Evolutionary conservation across 345 rosid genomes (phyloP).

Genomic region (Aegle marmelos): DNA sequence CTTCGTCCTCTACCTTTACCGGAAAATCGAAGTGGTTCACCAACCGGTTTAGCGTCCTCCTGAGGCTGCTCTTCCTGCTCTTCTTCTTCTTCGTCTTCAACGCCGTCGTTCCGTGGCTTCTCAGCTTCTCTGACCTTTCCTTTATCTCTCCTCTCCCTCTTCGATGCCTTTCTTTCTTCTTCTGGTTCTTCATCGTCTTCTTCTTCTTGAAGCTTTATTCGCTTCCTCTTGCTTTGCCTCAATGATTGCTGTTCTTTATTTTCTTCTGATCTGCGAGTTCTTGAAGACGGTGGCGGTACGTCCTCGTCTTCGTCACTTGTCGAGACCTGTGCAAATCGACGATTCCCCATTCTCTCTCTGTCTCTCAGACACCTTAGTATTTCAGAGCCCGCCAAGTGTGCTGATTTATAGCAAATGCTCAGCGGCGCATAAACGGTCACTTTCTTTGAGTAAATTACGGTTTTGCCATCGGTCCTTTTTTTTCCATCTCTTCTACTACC

Average conservation of each 20-base stretch:
- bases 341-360: slow-evolving; percentile 41
- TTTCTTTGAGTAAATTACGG: neutral
- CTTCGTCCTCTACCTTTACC: slow-evolving; percentile 74
- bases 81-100: slow-evolving; percentile 36
- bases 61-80: slow-evolving; percentile 58
- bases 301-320: slow-evolving; percentile 87
- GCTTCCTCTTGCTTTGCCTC: slow-evolving; percentile 52
- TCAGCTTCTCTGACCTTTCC: slow-evolving; percentile 22
- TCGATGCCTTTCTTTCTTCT: slow-evolving; percentile 28
- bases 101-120: slow-evolving; percentile 19
- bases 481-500: too few relatives aligned
- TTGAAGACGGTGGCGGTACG: slow-evolving; percentile 9
- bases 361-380: neutral
- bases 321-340: slow-evolving; percentile 70
- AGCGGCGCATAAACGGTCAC: neutral
- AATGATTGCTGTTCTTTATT: slow-evolving; percentile 22
- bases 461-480: neutral
- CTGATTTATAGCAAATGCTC: neutral
- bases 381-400: neutral
- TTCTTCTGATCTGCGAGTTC: slow-evolving; percentile 27
- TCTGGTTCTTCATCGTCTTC: slow-evolving; percentile 28
- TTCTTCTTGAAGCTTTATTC: slow-evolving; percentile 43
- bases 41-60: slow-evolving; percentile 83
- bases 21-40: slow-evolving; percentile 53
- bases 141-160: slow-evolving; percentile 26